These are phyloP conservation scores for Naganishia vishniacii DNA, from an alignment of 768 basidiomycete species.

Conservation along the genomic window DNA sequence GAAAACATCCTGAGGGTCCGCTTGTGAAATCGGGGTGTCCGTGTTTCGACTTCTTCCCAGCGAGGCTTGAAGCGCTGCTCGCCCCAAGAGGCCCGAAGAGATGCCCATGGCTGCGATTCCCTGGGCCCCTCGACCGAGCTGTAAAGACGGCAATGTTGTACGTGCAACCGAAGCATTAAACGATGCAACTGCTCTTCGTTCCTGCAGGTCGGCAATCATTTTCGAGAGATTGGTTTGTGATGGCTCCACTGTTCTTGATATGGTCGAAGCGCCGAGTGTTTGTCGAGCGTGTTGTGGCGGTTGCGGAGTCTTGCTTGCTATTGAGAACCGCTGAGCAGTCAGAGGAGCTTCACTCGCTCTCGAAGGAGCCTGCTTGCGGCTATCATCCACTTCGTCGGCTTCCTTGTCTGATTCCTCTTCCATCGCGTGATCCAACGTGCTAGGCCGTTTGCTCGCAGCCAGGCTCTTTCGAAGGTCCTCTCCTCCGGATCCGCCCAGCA, in stretches of 20 bases:
- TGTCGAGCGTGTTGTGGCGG: conserved; percentile 7
- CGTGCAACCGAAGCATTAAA: conserved; percentile 17
- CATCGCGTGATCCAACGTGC: neutral
- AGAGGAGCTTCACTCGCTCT: neutral
- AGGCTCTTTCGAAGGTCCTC: conserved; percentile 32
- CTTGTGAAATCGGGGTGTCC: neutral
- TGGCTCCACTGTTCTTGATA: conserved; percentile 6
- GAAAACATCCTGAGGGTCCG: neutral
- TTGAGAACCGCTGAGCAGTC: neutral
- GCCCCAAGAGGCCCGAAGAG: conserved; percentile 4
- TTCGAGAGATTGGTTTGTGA: conserved; percentile 18
- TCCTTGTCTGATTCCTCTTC: neutral
- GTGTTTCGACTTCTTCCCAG: neutral
- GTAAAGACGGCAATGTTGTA: conserved; percentile 10
- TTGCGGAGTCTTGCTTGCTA: conserved; percentile 15
- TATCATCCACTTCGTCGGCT: conserved; percentile 8
- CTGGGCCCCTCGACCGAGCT: conserved; percentile 10
- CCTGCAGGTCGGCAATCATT: conserved; percentile 29
- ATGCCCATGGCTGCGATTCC: conserved; percentile 15
- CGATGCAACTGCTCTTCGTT: conserved; percentile 26
- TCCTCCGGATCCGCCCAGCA: conserved; percentile 32
- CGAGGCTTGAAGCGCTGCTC: conserved; percentile 5
- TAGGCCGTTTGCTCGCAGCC: conserved; percentile 21
- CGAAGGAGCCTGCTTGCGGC: neutral
- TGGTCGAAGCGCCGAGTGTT: conserved; percentile 6